Conservation (phyloP, 208 protist species). For the Borovskyia barvae region DNA sequence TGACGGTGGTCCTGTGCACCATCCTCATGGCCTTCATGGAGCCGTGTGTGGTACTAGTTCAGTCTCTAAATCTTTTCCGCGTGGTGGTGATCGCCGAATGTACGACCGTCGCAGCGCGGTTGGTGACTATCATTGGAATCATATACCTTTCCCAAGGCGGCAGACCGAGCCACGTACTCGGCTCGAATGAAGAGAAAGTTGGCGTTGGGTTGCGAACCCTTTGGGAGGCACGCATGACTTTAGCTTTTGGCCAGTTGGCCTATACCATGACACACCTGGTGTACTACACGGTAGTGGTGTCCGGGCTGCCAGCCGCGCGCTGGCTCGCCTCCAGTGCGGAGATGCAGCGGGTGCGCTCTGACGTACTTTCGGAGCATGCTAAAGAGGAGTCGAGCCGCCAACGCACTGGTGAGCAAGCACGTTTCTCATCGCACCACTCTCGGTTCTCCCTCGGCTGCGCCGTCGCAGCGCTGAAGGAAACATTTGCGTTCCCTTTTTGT, state of each 20-base stretch:
- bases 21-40: constrained; percentile 45
- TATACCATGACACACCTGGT: constrained; percentile 40
- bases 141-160: constrained; percentile 15
- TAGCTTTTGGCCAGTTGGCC: constrained; percentile 55
- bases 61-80: constrained; percentile 63
- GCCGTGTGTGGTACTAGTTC: constrained; percentile 64
- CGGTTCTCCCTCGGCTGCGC: not conserved
- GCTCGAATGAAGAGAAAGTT: constrained; percentile 4
- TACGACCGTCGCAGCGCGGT: constrained; percentile 42
- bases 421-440: not conserved
- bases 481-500: constrained; percentile 32
- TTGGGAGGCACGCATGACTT: constrained; percentile 54
- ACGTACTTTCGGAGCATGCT: constrained; percentile 16
- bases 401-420: not conserved
- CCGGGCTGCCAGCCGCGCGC: constrained; percentile 17
- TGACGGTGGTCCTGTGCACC: constrained; percentile 44
- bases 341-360: constrained; percentile 26
- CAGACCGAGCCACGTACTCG: too few species aligned
- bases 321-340: constrained; percentile 22
- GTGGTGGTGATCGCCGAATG: constrained; percentile 72
- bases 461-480: not conserved
- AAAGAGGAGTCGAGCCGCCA: not conserved
- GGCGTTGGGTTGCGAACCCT: constrained; percentile 19
- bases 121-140: constrained; percentile 40
- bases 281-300: constrained; percentile 52